Percentiles rank a stretch among this genome's conserved stretches.
Evolutionary conservation across 2,329 filamentous ascomycete species (phyloP).

Genomic region (Periconia digitata): DNA sequence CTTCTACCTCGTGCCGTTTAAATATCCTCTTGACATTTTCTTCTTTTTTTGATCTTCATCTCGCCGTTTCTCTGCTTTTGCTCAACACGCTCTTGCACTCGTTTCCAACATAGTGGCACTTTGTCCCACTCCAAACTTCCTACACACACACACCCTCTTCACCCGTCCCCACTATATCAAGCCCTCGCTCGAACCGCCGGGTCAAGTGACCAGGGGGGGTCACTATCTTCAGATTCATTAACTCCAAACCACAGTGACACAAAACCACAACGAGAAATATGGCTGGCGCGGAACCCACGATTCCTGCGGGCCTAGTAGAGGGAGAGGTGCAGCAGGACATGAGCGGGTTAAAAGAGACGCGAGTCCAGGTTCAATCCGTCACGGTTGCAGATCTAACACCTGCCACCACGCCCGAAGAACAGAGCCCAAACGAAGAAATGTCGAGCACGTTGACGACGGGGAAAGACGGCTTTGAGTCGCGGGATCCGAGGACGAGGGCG

Average conservation of each 20-base stretch:
- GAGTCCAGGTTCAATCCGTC: constrained; percentile 33
- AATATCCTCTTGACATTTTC: too few relatives aligned
- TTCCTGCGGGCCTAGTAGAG: constrained; percentile 27
- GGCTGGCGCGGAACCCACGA: constrained; percentile 32
- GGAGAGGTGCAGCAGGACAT: constrained; percentile 23
- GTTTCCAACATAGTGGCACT: too few relatives aligned
- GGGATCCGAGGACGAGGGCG: constrained; percentile 37
- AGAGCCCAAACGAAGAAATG: constrained; percentile 23
- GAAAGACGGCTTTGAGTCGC: constrained; percentile 35
- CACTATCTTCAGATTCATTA: not conserved
- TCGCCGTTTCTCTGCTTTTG: too few relatives aligned
- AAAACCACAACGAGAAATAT: constrained; percentile 34
- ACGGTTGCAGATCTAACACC: constrained; percentile 30
- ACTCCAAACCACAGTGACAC: constrained; percentile 17
- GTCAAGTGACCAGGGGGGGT: not conserved
- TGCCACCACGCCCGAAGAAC: constrained; percentile 28
- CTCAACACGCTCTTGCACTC: too few relatives aligned
- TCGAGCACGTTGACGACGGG: constrained; percentile 32
- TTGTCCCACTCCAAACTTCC: constrained; percentile 3
- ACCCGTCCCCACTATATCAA: not conserved
- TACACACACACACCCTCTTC: not conserved
- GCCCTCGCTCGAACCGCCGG: constrained; percentile 1
- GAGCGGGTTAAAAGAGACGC: constrained; percentile 38
- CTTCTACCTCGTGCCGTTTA: too few relatives aligned
- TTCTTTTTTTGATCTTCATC: too few relatives aligned